Percentiles rank a stretch among this genome's conserved stretches.
Conservation (phyloP, 257 asterid genomes). For the Nicotiana tabacum region DNA sequence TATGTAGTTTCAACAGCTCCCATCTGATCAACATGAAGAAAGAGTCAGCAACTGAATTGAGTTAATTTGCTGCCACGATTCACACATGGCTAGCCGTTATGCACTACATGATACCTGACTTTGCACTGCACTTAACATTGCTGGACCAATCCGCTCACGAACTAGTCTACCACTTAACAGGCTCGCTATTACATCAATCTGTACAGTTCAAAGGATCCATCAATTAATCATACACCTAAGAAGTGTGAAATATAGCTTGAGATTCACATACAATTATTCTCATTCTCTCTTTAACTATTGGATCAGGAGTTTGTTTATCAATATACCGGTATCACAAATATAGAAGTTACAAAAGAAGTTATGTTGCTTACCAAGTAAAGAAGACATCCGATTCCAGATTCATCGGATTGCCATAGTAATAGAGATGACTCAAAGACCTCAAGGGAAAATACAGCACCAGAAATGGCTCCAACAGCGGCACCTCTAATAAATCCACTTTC, state of each 20-base stretch:
- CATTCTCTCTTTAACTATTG: background rate
- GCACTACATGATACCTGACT: constrained; percentile 48
- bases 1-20: constrained; percentile 62
- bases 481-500: constrained; percentile 30
- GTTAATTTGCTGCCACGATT: background rate
- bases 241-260: background rate
- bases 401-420: constrained; percentile 20
- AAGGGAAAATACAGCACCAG: constrained; percentile 28
- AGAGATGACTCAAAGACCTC: constrained; percentile 30
- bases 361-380: constrained; percentile 21
- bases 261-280: background rate
- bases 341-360: background rate
- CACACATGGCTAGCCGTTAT: background rate
- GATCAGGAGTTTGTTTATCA: background rate
- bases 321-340: background rate
- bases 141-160: constrained; percentile 82
- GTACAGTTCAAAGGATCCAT: constrained; percentile 4
- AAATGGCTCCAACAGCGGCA: constrained; percentile 26
- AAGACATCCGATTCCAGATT: constrained; percentile 22
- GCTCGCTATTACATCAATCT: constrained; percentile 80
- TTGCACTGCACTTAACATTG: constrained; percentile 88
- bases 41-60: background rate
- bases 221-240: background rate
- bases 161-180: constrained; percentile 78
- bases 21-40: constrained; percentile 43